A percentile compares a stretch with the other conserved stretches of the same genome.
phyloP scores from a whole-genome alignment of 129 eudicot species.

The Chrysanthemum seticuspe region DNA sequence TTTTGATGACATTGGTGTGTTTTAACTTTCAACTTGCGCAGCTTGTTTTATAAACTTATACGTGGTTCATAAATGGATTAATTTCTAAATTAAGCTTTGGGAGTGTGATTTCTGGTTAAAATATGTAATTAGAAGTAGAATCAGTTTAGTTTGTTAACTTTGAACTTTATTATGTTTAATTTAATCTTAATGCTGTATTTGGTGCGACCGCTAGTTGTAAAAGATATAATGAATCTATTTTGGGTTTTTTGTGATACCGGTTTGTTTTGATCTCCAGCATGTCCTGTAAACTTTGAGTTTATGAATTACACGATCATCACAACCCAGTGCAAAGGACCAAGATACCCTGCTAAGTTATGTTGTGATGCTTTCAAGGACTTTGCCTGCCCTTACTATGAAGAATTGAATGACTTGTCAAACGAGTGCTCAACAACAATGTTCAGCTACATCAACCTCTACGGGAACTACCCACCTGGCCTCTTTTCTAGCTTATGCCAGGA shows the following conservation, averaged over 20 bases:
- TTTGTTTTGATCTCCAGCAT: conserved; percentile 45
- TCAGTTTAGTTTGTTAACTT: neutral
- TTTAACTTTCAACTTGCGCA: neutral
- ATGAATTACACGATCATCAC: conserved; percentile 65
- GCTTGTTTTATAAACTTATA: no score
- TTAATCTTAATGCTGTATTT: neutral
- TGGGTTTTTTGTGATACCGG: neutral
- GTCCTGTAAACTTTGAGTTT: conserved; percentile 68
- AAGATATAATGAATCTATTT: neutral
- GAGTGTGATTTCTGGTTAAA: neutral
- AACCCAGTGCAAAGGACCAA: conserved; percentile 72
- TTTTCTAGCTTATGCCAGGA: conserved; percentile 58
- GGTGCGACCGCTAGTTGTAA: neutral
- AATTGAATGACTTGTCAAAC: conserved; percentile 52
- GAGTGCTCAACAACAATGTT: conserved; percentile 64
- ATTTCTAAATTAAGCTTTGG: neutral
- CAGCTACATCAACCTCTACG: conserved; percentile 62
- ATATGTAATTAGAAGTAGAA: neutral
- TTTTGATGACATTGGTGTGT: neutral
- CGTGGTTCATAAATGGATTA: neutral
- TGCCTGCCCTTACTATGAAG: conserved; percentile 59
- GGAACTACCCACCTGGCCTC: conserved; percentile 61
- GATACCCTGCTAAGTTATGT: conserved; percentile 47
- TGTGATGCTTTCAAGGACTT: conserved; percentile 63
- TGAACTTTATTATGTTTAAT: neutral